Percentiles rank a stretch among this genome's conserved stretches.
phyloP scores from a whole-genome alignment of 139 green algal genomes.

The Marvania coccoides region DNA sequence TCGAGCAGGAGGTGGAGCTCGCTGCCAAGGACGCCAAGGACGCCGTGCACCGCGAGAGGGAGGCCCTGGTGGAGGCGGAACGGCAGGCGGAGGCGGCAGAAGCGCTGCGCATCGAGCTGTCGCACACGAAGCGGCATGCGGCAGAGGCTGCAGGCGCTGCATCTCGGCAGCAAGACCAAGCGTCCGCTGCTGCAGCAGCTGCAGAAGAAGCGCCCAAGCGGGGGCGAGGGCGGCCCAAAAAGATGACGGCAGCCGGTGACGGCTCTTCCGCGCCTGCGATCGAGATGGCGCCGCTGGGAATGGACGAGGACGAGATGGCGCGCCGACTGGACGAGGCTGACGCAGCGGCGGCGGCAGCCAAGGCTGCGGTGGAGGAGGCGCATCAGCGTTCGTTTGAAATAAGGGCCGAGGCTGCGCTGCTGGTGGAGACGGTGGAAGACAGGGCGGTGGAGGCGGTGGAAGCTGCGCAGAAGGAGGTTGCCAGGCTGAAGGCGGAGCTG shows the following conservation, averaged over 20 bases:
- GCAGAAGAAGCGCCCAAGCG: not conserved
- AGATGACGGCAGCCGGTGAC: not conserved
- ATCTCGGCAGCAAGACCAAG: too few species aligned
- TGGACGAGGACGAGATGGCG: not conserved
- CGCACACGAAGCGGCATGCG: not conserved
- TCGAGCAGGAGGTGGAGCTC: conserved; percentile 2
- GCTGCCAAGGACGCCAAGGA: conserved; percentile 26
- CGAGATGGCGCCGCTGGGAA: not conserved
- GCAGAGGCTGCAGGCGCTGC: too few species aligned
- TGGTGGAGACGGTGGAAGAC: conserved; percentile 33
- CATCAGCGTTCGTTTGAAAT: conserved; percentile 22
- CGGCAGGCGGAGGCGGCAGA: not conserved
- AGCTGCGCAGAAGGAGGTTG: conserved; percentile 5
- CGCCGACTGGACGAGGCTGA: not conserved
- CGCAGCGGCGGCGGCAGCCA: not conserved
- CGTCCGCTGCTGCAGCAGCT: too few species aligned
- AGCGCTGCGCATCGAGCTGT: not conserved
- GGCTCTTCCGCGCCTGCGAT: not conserved
- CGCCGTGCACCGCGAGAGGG: conserved; percentile 18
- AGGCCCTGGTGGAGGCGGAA: conserved; percentile 9
- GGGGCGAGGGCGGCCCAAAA: not conserved
- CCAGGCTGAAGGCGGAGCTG: conserved; percentile 5
- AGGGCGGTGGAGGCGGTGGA: conserved; percentile 7
- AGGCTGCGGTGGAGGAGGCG: not conserved
- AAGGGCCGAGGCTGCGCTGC: conserved; percentile 24